Evolutionary conservation across 192 early-diverging fungal genomes (phyloP).

Genomic region (Linnemannia exigua): DNA sequence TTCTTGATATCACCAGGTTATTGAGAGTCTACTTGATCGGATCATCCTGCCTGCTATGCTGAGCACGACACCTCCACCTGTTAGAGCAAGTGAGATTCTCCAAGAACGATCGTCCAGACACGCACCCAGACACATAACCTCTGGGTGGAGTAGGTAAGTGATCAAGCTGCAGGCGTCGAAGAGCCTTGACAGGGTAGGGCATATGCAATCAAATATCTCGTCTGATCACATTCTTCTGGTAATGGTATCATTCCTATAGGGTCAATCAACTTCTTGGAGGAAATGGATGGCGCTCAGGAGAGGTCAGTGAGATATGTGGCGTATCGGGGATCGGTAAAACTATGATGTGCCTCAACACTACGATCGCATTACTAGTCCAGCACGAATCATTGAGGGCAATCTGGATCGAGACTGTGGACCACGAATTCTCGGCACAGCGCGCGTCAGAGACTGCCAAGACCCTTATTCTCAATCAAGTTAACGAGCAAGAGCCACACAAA

Average conservation of each 20-base stretch:
- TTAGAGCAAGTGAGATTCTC: constrained; percentile 20
- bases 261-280: constrained; percentile 34
- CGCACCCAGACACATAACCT: neutral
- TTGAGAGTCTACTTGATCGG: constrained; percentile 40
- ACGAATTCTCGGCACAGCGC: constrained; percentile 35
- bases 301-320: constrained; percentile 46
- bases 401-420: constrained; percentile 44
- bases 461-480: neutral
- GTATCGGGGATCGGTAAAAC: constrained; percentile 30
- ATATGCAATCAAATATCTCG: neutral
- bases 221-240: too few species aligned
- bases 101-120: neutral
- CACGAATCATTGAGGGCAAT: constrained; percentile 11
- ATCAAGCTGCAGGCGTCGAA: too few species aligned
- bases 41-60: constrained; percentile 32
- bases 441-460: constrained; percentile 8
- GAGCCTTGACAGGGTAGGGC: neutral
- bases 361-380: constrained; percentile 7
- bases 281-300: constrained; percentile 26
- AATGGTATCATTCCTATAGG: neutral
- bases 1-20: constrained; percentile 4
- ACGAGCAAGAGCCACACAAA: neutral
- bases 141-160: constrained; percentile 35
- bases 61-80: constrained; percentile 7
- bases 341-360: constrained; percentile 27